These are phyloP conservation scores for Gypsophila paniculata DNA, from an alignment of 179 eudicot genomes.

Conservation along the genomic window DNA sequence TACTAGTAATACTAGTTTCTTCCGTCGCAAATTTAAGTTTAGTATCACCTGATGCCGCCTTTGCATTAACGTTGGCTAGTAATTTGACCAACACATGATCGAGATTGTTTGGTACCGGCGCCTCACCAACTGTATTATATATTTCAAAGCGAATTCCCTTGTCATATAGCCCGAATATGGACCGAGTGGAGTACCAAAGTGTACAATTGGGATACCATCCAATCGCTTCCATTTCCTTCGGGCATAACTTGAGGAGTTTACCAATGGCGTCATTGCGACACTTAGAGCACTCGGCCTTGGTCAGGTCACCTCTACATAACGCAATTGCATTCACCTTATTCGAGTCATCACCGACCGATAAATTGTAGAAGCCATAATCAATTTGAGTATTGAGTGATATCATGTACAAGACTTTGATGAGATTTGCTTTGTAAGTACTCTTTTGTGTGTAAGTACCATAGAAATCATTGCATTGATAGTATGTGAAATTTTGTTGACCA, in stretches of 20 bases:
- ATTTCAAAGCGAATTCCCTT: background rate
- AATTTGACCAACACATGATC: background rate
- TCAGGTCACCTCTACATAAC: conserved; percentile 14
- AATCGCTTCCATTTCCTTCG: conserved; percentile 1
- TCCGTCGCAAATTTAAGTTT: conserved; percentile 27
- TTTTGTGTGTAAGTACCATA: background rate
- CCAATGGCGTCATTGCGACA: conserved; percentile 10
- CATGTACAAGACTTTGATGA: conserved; percentile 11
- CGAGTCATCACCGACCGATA: conserved; percentile 5
- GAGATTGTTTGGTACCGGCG: background rate
- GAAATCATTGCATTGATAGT: conserved; percentile 1
- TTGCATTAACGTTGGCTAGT: background rate
- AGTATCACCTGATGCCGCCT: conserved; percentile 25
- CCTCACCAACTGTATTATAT: background rate
- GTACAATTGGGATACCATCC: conserved; percentile 19
- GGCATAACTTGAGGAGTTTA: conserved; percentile 1
- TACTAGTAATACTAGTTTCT: background rate
- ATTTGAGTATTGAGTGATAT: conserved; percentile 22
- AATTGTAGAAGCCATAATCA: conserved; percentile 19
- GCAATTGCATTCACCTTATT: conserved; percentile 19
- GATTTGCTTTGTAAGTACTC: conserved; percentile 11
- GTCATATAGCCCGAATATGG: conserved; percentile 11
- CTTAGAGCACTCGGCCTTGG: background rate
- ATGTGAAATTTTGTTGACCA: conserved; percentile 13
- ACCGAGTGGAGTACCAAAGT: conserved; percentile 16